Percentiles rank a stretch among this genome's conserved stretches.
phyloP scores from a whole-genome alignment of 768 basidiomycete species.

The Pisolithus marmoratus region DNA sequence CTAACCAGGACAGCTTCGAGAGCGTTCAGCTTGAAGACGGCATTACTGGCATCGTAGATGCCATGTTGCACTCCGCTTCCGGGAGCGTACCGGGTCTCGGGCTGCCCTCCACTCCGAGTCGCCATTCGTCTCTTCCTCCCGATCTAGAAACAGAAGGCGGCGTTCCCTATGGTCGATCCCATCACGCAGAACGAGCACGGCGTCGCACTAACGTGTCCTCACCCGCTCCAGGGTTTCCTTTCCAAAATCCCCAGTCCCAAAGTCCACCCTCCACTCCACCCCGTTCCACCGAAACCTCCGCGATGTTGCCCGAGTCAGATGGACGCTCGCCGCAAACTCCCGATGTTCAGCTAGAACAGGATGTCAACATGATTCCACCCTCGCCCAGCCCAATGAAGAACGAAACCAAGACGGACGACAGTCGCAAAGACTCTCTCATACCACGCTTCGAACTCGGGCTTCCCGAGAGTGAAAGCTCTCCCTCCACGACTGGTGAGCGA shows the following conservation, averaged over 20 bases:
- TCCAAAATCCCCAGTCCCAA: conserved; percentile 13
- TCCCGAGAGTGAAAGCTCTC: conserved; percentile 16
- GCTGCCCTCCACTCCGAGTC: conserved; percentile 31
- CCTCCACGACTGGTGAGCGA: conserved; percentile 13
- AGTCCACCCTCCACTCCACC: conserved; percentile 19
- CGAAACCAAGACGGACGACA: conserved; percentile 9
- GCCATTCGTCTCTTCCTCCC: conserved; percentile 36
- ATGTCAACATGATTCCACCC: conserved; percentile 41
- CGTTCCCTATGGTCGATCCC: conserved; percentile 56
- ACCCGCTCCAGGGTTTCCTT: conserved; percentile 35
- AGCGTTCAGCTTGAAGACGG: conserved; percentile 14
- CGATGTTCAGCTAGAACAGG: conserved; percentile 32
- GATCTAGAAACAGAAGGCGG: conserved; percentile 60
- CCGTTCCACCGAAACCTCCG: conserved; percentile 18
- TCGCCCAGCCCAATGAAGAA: conserved; percentile 43
- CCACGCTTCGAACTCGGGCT: conserved; percentile 28
- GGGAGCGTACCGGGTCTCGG: conserved; percentile 15
- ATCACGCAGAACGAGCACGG: conserved; percentile 49
- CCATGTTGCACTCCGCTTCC: conserved; percentile 47
- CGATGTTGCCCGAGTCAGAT: conserved; percentile 9
- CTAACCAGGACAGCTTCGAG: conserved; percentile 1
- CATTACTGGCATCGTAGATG: conserved; percentile 66
- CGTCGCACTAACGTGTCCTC: conserved; percentile 28
- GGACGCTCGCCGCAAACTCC: conserved; percentile 33
- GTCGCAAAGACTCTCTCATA: conserved; percentile 26